Evolutionary conservation across 495 filamentous ascomycete species (phyloP), one percentile per base, ranked within the genome.

Genomic region (Penicillium verhagenii): DNA sequence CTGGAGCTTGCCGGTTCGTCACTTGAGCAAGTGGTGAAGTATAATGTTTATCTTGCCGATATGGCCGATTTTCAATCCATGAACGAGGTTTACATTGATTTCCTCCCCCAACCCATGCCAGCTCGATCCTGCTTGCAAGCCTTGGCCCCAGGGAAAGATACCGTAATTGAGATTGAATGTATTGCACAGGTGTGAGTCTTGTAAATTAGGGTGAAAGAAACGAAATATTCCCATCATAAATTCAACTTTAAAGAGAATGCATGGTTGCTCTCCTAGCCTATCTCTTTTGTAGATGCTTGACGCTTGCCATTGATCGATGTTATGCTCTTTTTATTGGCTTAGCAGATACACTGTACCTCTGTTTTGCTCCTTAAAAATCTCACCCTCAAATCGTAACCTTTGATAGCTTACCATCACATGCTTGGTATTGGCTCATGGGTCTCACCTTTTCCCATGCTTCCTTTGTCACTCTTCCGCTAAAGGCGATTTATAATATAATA

Each of bases 11-110:
- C 85, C 2, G 83, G 83, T 13, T 85, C 82, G 14, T 73, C 70
- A 16, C 67, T 88, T 14, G 71, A 78, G 47, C 82, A 85, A 53
- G 86, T 88, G 4, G 80, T 89, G 53, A 88, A 89, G 63, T 80
- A 82, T 66, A 86, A 82, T 54, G 81, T 88, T 52, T 90, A 86
- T 70, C 71, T 90, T 23, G 78, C 81, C 10, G 80, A 79, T 47
- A 89, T 90, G 86, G 79, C 80, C 51, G 80, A 87, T 58, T 90
- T 89, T 49, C 76, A 75, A 1, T 79, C 82, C 38, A 82, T 89
- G 80, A 88, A 85, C 57, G 72, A 74, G 50, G 80, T 72, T 0
- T 86, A 83, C 54, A 66, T 69, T 53, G 63, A 69, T 46, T 72
- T 73, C 48, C 51, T 71, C 18, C 67, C 63, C 10, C 56, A 74